Evolutionary conservation across 202 grass and related monocot species (phyloP).

Genomic region (Setaria viridis): DNA sequence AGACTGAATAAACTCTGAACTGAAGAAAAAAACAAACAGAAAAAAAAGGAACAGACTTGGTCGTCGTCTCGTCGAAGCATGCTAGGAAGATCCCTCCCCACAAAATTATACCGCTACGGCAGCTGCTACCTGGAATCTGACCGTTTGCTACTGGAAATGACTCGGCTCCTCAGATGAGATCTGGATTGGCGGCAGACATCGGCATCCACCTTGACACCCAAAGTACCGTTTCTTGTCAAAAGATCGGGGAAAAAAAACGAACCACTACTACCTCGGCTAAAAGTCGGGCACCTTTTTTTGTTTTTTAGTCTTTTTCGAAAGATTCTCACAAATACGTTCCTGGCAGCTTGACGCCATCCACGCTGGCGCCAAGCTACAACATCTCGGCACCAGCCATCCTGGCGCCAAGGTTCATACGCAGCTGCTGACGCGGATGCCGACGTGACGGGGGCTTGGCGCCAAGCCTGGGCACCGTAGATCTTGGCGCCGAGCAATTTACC

Average conservation of each 20-base stretch:
- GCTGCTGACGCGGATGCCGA: too few species aligned
- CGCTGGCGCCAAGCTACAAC: too few species aligned
- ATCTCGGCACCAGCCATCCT: too few species aligned
- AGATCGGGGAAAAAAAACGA: neutral
- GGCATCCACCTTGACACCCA: conserved; percentile 39
- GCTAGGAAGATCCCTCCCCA: neutral
- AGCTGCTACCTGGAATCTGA: conserved; percentile 23
- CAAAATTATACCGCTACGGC: neutral
- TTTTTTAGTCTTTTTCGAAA: too few species aligned
- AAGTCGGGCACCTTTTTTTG: too few species aligned
- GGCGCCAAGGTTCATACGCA: too few species aligned
- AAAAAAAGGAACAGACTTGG: neutral
- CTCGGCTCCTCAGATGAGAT: neutral
- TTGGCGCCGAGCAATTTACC: too few species aligned
- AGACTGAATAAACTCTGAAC: neutral
- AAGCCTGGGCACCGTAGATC: too few species aligned
- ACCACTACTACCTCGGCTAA: too few species aligned
- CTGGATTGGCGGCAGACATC: conserved; percentile 40
- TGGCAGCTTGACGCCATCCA: too few species aligned
- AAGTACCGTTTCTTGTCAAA: conserved; percentile 12
- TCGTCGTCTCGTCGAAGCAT: neutral
- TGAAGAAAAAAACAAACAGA: neutral
- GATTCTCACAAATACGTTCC: too few species aligned
- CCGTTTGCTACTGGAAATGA: conserved; percentile 32
- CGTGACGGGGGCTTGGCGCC: too few species aligned